phyloP scores from a whole-genome alignment of 768 basidiomycete genomes.

The Rhodotorula graminis region DNA sequence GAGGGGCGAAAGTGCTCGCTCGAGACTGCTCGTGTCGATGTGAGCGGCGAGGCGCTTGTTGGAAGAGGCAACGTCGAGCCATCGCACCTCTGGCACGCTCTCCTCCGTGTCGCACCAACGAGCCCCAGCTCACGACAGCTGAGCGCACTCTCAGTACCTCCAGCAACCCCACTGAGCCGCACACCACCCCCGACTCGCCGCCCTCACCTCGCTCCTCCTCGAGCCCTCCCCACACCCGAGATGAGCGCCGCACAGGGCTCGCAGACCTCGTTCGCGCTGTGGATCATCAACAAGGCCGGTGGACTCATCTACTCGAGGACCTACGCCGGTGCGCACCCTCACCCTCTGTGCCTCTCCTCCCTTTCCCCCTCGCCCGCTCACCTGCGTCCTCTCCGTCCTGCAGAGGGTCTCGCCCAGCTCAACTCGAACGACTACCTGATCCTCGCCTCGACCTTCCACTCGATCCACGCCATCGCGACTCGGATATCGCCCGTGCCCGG shows the following conservation, averaged over 20 bases:
- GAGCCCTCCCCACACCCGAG: background rate
- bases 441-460: slow-evolving; percentile 91
- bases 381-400: background rate
- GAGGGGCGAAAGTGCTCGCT: too few species aligned
- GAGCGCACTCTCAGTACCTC: too few species aligned
- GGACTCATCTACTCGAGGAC: slow-evolving; percentile 90
- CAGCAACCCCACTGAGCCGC: too few species aligned
- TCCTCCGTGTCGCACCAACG: too few species aligned
- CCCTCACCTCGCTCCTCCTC: background rate
- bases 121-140: too few species aligned
- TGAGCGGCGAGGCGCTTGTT: too few species aligned
- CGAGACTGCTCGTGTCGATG: too few species aligned
- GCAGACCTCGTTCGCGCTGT: slow-evolving; percentile 44
- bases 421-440: slow-evolving; percentile 94
- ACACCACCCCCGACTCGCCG: too few species aligned
- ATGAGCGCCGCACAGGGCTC: background rate
- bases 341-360: background rate
- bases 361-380: background rate
- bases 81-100: too few species aligned
- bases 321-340: slow-evolving; percentile 64
- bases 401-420: slow-evolving; percentile 85
- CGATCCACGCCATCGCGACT: slow-evolving; percentile 96
- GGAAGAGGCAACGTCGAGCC: too few species aligned
- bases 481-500: slow-evolving; percentile 68
- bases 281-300: slow-evolving; percentile 95